Evolutionary conservation across 192 early-diverging fungal genomes (phyloP), one percentile per base, ranked within the genome.

Genomic region (Linnemannia zychae): DNA sequence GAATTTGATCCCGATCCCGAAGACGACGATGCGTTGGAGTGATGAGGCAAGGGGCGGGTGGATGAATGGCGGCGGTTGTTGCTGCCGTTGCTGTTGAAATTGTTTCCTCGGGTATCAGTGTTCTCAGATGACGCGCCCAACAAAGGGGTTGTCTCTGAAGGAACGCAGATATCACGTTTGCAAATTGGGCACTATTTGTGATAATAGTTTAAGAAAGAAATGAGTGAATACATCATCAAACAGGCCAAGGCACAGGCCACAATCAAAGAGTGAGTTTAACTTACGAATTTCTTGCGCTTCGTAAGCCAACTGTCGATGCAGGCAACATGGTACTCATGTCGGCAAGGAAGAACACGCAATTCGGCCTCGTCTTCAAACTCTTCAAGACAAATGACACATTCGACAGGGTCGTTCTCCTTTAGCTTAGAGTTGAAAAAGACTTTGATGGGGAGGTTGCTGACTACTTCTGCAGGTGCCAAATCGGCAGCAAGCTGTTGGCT

Each of bases 301-400:
- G 95, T 97, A 33, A 99, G 90, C 98, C 98, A 99, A 79, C 90
- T 93, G 78, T 99, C 98, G 37, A 99, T 93, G 82, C 98, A 99
- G 24, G 82, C 84, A 24, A 92, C 90, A 80, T 99, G 98, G 78
- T 96, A 99, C 76, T 96, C 91, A 81, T 99, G 98, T 57, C 86
- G 90, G 87, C 98, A 99, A 11, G 95, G 95, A 60, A 99, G 86
- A 15, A 95, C 90, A 17, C 97, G 87, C 31, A 98, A 80, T 77
- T 94, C 90, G 22, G 96, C 94, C 28, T 94, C 95, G 76, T 94
- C 92, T 20, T 90, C 87, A 90, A 95, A 99, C 69, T 98, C 96
- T 13, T 98, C 97, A 75, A 99, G 88, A 88, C 98, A 99, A 36
- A 99, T 98, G 7, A 95, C 93, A 87, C 98, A 99, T 49, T 93